Evolutionary conservation across 2,329 filamentous ascomycete species (phyloP).

Genomic region (Phyllosticta ampelicida): DNA sequence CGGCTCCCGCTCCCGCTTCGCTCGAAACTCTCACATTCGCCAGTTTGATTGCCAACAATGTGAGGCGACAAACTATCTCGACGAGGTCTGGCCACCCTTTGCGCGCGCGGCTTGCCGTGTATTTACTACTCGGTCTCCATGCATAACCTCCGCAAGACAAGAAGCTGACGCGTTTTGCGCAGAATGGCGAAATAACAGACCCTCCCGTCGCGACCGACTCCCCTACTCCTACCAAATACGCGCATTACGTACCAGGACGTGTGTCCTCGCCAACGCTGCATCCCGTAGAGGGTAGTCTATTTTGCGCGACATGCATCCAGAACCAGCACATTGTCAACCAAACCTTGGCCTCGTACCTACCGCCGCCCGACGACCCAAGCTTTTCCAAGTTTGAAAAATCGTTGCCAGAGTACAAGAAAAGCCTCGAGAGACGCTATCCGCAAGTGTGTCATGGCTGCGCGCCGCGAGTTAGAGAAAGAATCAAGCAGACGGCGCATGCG

Average conservation of each 20-base stretch:
- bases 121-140: neutral
- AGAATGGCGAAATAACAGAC: slow-evolving; percentile 85
- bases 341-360: slow-evolving; percentile 70
- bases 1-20: slow-evolving; percentile 53
- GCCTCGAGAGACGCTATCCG: slow-evolving; percentile 74
- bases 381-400: slow-evolving; percentile 58
- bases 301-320: slow-evolving; percentile 71
- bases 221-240: slow-evolving; percentile 39
- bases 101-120: neutral
- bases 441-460: slow-evolving; percentile 78
- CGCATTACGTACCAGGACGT: slow-evolving; percentile 32
- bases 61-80: slow-evolving; percentile 80
- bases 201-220: slow-evolving; percentile 55
- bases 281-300: slow-evolving; percentile 34
- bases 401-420: slow-evolving; percentile 58
- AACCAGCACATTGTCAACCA: slow-evolving; percentile 78
- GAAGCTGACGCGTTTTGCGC: slow-evolving; percentile 16
- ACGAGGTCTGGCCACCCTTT: slow-evolving; percentile 51
- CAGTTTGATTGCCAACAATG: slow-evolving; percentile 68
- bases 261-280: slow-evolving; percentile 17
- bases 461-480: slow-evolving; percentile 57
- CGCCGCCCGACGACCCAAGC: slow-evolving; percentile 52
- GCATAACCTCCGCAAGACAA: neutral
- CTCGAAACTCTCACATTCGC: slow-evolving; percentile 46
- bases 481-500: slow-evolving; percentile 63